phyloP scores from a whole-genome alignment of 768 basidiomycete species.

The Tulasnella sp. region DNA sequence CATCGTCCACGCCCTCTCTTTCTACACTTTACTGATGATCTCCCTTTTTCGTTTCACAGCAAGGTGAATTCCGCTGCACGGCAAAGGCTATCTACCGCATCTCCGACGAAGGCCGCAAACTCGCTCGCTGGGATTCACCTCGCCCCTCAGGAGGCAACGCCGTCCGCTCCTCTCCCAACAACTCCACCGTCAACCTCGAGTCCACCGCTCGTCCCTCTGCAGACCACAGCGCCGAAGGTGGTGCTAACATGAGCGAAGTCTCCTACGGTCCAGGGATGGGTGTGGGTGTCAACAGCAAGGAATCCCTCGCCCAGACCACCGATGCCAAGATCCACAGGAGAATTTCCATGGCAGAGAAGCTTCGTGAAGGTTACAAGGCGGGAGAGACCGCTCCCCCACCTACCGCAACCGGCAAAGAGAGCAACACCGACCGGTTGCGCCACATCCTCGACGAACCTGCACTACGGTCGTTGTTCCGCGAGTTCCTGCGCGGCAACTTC shows the following conservation, averaged over 20 bases:
- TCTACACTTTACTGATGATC: not conserved
- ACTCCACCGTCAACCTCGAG: constrained; percentile 35
- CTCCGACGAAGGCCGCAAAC: constrained; percentile 80
- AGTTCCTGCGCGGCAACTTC: constrained; percentile 88
- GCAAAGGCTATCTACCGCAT: constrained; percentile 92
- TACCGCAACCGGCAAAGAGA: constrained; percentile 51
- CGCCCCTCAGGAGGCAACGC: constrained; percentile 25
- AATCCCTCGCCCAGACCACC: constrained; percentile 40
- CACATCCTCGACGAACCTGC: constrained; percentile 92
- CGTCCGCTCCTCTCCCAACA: constrained; percentile 50
- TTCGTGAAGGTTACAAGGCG: constrained; percentile 49
- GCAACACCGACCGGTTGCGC: constrained; percentile 82
- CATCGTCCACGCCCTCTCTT: not conserved
- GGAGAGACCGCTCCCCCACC: constrained; percentile 40
- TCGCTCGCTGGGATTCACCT: constrained; percentile 72
- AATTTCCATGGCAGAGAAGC: constrained; percentile 66
- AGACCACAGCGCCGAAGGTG: constrained; percentile 10
- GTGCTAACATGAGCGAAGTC: not conserved
- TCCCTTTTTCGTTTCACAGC: constrained; percentile 25
- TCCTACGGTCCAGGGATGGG: constrained; percentile 12
- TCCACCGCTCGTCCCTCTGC: constrained; percentile 7
- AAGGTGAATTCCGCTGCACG: constrained; percentile 94
- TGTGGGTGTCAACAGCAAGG: not conserved
- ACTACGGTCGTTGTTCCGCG: constrained; percentile 82
- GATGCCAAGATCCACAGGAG: constrained; percentile 69